Evolutionary conservation across 2,329 filamentous ascomycete genomes (phyloP).

Genomic region (Claviceps africana): DNA sequence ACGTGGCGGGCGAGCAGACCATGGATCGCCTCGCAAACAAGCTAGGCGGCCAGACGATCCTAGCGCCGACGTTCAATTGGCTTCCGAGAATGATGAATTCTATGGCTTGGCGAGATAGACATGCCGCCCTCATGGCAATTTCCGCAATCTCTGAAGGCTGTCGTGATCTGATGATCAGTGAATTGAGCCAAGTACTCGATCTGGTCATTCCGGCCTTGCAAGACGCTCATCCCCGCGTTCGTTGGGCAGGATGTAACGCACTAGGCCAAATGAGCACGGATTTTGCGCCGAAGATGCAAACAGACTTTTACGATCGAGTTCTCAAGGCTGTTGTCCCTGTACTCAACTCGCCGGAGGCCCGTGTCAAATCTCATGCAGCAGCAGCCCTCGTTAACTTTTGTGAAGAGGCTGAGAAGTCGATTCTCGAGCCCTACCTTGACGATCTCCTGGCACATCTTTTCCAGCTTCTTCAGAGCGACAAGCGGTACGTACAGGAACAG

Average conservation of each 20-base stretch:
- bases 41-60: conserved; percentile 81
- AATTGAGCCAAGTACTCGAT: conserved; percentile 85
- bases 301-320: conserved; percentile 79
- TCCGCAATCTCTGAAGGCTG: conserved; percentile 97
- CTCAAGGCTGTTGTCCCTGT: conserved; percentile 87
- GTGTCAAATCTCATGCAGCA: conserved; percentile 92
- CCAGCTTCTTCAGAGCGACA: conserved; percentile 75
- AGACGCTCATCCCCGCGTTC: conserved; percentile 83
- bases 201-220: conserved; percentile 85
- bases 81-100: conserved; percentile 96
- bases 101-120: conserved; percentile 83
- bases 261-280: conserved; percentile 99
- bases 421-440: conserved; percentile 86
- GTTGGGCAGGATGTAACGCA: conserved; percentile 95
- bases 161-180: conserved; percentile 85
- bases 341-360: conserved; percentile 74
- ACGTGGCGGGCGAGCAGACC: conserved; percentile 93
- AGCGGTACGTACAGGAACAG: conserved; percentile 95
- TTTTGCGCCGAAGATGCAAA: conserved; percentile 95
- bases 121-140: conserved; percentile 96
- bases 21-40: conserved; percentile 98
- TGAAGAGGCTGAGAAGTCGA: conserved; percentile 87
- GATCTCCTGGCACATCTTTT: conserved; percentile 75
- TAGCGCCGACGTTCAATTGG: conserved; percentile 92
- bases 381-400: conserved; percentile 99